Base-by-base conservation (phyloP, 306 rosid genomes). In the Erythrophleum fordii region DNA sequence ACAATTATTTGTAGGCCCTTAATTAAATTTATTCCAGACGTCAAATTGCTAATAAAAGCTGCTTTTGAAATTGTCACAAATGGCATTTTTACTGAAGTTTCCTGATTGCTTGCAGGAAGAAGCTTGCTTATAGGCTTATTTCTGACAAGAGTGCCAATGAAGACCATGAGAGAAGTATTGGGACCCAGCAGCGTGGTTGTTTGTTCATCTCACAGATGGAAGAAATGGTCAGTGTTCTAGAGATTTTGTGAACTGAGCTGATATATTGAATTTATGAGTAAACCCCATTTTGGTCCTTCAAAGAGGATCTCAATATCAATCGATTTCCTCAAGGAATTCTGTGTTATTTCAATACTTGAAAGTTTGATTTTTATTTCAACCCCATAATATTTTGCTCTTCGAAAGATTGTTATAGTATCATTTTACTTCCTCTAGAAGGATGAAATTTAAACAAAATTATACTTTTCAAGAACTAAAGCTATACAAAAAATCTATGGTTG, bases 141-240 rank as follows among this genome's bases (percentile, higher is more conserved):
- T 94, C 79, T n/a, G n/a, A n/a, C n/a, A 88, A 90, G 79, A 92
- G 97, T 84, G 97, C 94, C 20, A 92, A 88, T 22, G 94, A 89
- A 74, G 97, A 94, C 71, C 98, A 89, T 23, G 98, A 92, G 86
- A 90, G 88, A 72, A 87, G 94, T 72, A 89, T 94, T 65, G 81
- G 92, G 62, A 90, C 94, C 5, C 97, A 90, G 83, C 98, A 90
- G 83, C 92, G 91, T 52, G 97, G 98, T 83, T 92, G 89, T 13
- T 92, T 90, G 82, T 94, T 94, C 81, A 94, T 95, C 44, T 92
- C 95, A 16, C 92, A 94, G 88, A 94, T 94, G 98, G 98, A 94
- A 84, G 97, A 97, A 72, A 94, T 94, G 98, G 97, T 93, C 31
- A 70, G 97, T 80, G 41, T 72, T 72, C 16, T 61, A 23, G 74